A percentile compares a stretch with the other conserved stretches of the same genome.
Conservation (phyloP, 1,284 basidiomycete genomes). For the Puccinia coronata region DNA sequence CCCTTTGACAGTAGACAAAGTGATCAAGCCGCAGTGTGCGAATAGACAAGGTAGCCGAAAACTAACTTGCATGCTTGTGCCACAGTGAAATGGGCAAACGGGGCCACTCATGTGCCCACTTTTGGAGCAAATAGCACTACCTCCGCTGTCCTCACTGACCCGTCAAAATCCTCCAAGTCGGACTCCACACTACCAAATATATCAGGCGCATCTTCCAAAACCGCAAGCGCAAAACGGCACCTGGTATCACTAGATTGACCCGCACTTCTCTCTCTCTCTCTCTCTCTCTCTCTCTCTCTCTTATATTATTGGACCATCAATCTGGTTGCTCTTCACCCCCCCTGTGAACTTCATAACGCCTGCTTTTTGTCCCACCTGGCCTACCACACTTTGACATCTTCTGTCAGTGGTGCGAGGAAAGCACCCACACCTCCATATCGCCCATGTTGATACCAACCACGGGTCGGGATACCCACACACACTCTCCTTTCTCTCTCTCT, state of each 20-base stretch:
- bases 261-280: not conserved
- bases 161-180: not conserved
- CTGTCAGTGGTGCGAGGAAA: no score
- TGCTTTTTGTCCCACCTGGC: no score
- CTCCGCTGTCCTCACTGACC: not conserved
- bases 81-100: constrained; percentile 43
- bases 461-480: no score
- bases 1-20: not conserved
- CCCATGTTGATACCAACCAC: no score
- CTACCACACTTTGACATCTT: no score
- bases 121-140: constrained; percentile 28
- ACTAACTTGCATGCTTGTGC: not conserved
- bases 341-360: no score
- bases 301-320: not conserved
- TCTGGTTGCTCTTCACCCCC: not conserved
- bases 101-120: constrained; percentile 2
- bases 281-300: no score
- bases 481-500: no score
- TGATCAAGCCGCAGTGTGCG: no score
- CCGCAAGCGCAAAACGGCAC: not conserved
- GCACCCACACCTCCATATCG: no score
- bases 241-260: not conserved
- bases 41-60: no score
- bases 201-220: not conserved
- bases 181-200: not conserved